A percentile compares a stretch with the other conserved stretches of the same genome.
phyloP scores from a whole-genome alignment of 2,329 filamentous ascomycete genomes.

The Penicillium sp. region DNA sequence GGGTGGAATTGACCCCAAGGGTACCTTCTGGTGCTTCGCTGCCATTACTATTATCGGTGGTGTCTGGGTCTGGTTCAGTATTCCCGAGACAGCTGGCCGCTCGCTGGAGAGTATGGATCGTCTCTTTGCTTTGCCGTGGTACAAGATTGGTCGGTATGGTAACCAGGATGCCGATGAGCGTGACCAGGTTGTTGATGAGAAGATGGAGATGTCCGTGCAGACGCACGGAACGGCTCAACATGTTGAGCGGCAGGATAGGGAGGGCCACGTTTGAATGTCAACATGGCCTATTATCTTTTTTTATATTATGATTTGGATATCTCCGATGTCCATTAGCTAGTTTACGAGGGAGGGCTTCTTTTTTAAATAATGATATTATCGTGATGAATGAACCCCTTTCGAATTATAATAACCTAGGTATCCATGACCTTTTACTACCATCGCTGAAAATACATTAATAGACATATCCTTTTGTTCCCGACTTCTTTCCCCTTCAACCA shows the following conservation, averaged over 20 bases:
- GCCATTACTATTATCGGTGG: slow-evolving; percentile 67
- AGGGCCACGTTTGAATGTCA: slow-evolving; percentile 6
- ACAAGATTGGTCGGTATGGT: slow-evolving; percentile 61
- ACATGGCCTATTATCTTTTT: neutral
- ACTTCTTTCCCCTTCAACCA: neutral
- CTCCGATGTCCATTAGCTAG: neutral
- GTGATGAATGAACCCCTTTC: neutral
- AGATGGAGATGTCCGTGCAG: slow-evolving; percentile 23
- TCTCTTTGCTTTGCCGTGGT: slow-evolving; percentile 72
- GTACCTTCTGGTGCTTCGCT: slow-evolving; percentile 76
- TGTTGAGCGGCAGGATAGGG: slow-evolving; percentile 19
- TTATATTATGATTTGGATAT: neutral
- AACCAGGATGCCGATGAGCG: slow-evolving; percentile 33
- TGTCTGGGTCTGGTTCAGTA: slow-evolving; percentile 68
- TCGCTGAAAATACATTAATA: neutral
- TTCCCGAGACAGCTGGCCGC: slow-evolving; percentile 69
- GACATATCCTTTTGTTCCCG: neutral
- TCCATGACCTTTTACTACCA: neutral
- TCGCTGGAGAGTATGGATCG: slow-evolving; percentile 63
- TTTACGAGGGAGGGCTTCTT: neutral
- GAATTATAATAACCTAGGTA: neutral
- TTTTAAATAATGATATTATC: neutral
- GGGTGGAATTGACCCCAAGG: slow-evolving; percentile 54
- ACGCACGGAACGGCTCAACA: slow-evolving; percentile 18
- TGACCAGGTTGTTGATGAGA: slow-evolving; percentile 27